Evolutionary conservation across 768 basidiomycete genomes (phyloP), one percentile per base, ranked within the genome.

Genomic region (Candolleomyces efflorescens): DNA sequence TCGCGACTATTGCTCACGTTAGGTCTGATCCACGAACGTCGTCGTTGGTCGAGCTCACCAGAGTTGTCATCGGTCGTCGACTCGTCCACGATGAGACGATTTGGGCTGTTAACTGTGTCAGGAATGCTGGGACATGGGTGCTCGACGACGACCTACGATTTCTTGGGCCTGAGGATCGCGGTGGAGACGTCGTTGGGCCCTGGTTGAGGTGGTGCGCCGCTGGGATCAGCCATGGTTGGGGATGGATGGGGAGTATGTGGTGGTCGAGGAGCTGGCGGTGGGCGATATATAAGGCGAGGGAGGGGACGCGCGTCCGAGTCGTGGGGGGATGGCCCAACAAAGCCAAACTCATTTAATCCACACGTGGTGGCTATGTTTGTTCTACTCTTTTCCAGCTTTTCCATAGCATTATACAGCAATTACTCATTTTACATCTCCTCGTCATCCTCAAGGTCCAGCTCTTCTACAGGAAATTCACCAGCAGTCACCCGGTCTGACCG

Each of bases 51-150:
- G 13, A 11, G 54, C 83, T 68, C 67, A 89, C 91, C 91, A 72
- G 93, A 96, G 81, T 98, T 99, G 70, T 99, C 97, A 73, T 99
- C 97, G 37, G 89, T 80, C 15, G 87, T 81, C 37, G 94, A 86
- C 69, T 99, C 97, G 68, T 98, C 96, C 63, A 98, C 95, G 68
- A 98, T 91, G 62, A 99, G 84, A 70, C 96, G 93, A 79, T 98
- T 97, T 32, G 97, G 96, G 22, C 95, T 98, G 66, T 3, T 65
- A 53, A 36, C 32, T 22, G 54, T 59, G 56, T 50, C 57, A 59
- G 62, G 59, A 62, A 36, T 66, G 55, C 55, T 60, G 62, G 65
- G 69, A 49, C 45, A 32, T 46, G 15, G 18, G 37, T 4, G 18
- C 17, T 51, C 47, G 60, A 52, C 45, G 57, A 55, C 5, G 18